Conservation (phyloP, 768 basidiomycete species). For the Mycena rosella region DNA sequence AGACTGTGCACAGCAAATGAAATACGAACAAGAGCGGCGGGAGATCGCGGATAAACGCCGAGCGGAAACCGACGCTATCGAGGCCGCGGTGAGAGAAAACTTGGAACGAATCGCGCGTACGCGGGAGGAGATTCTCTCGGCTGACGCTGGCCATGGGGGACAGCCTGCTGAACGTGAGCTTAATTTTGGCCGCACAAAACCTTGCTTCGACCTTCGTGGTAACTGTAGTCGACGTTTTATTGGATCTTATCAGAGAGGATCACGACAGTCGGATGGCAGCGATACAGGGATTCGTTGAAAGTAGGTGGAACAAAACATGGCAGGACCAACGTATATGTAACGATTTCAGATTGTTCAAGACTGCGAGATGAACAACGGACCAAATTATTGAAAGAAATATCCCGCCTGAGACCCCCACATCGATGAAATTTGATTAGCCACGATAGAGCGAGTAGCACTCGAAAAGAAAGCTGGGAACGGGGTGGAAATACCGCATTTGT, state of each 20-base stretch:
- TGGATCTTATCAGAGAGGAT: constrained; percentile 24
- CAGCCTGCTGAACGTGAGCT: not conserved
- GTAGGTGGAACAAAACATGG: not conserved
- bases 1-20: constrained; percentile 10
- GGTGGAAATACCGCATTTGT: no score
- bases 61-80: constrained; percentile 15
- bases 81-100: constrained; percentile 16
- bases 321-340: not conserved
- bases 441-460: no score
- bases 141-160: not conserved
- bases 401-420: not conserved
- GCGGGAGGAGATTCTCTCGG: not conserved
- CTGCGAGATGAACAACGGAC: constrained; percentile 9
- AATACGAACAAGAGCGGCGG: constrained; percentile 22
- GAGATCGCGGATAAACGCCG: constrained; percentile 11
- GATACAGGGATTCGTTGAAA: constrained; percentile 6
- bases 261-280: constrained; percentile 6
- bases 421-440: no score
- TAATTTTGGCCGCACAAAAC: not conserved
- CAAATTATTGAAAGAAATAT: constrained; percentile 14
- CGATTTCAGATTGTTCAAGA: constrained; percentile 2
- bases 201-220: not conserved
- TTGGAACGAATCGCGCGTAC: constrained; percentile 3
- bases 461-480: no score
- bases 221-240: not conserved